Percentiles rank a stretch among this genome's conserved stretches.
Conservation (phyloP, 148 eudicot genomes). For the Chenopodium album region DNA sequence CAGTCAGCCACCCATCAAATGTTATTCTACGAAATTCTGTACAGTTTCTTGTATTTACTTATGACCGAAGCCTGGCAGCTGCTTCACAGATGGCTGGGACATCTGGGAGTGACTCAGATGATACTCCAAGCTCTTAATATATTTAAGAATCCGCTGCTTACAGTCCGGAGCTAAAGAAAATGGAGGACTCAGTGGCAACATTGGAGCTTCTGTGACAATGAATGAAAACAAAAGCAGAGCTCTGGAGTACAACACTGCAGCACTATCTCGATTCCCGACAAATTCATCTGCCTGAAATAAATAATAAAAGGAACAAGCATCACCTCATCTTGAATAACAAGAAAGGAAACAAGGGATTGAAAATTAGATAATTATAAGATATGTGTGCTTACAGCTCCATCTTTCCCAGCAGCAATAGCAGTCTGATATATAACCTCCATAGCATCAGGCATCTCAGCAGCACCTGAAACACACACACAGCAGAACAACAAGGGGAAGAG, state of each 20-base stretch:
- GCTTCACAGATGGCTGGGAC: constrained; percentile 19
- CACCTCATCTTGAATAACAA: neutral
- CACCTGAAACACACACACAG: constrained; percentile 19
- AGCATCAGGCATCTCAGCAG: constrained; percentile 47
- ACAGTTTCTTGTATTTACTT: constrained; percentile 41
- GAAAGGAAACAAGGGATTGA: neutral
- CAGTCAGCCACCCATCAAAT: constrained; percentile 16
- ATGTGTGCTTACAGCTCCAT: constrained; percentile 41
- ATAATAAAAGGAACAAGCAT: neutral
- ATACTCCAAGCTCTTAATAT: constrained; percentile 35
- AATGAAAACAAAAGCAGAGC: constrained; percentile 41
- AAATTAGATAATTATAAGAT: neutral
- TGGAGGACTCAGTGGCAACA: constrained; percentile 41
- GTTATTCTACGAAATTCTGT: constrained; percentile 20
- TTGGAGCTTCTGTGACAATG: constrained; percentile 43
- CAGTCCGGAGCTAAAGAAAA: constrained; percentile 29
- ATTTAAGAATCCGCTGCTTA: constrained; percentile 34
- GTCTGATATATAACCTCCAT: constrained; percentile 43
- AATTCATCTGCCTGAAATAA: constrained; percentile 41
- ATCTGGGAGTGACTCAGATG: constrained; percentile 33
- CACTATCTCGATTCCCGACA: constrained; percentile 34
- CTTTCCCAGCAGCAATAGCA: constrained; percentile 42
- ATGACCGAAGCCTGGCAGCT: constrained; percentile 24
- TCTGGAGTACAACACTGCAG: constrained; percentile 38
- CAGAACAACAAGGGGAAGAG: neutral